Conservation (phyloP, 371 early-diverging fungal genomes). For the Apophysomyces trapeziformis region DNA sequence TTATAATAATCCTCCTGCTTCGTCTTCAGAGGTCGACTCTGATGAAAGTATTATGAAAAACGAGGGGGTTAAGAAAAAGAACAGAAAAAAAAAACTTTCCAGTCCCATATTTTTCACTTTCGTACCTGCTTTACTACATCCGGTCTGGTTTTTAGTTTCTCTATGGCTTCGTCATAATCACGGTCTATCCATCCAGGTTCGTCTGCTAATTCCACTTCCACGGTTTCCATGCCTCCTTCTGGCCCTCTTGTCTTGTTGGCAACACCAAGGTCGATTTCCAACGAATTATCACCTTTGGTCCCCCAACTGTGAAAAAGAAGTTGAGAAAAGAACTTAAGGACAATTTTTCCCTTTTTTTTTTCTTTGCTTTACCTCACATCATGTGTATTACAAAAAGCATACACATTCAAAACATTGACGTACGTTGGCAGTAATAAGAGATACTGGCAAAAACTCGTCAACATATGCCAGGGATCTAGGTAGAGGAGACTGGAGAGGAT, state of each 20-base stretch:
- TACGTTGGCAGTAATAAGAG: slow-evolving; percentile 84
- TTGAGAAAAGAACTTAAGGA: background rate
- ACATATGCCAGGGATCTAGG: slow-evolving; percentile 93
- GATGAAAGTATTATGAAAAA: background rate
- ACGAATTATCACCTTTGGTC: slow-evolving; percentile 84
- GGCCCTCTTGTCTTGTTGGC: slow-evolving; percentile 37
- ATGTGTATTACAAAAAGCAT: slow-evolving; percentile 88
- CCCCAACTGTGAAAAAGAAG: slow-evolving; percentile 73
- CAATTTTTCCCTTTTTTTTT: background rate
- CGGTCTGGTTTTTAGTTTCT: slow-evolving; percentile 51
- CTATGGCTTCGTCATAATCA: slow-evolving; percentile 73
- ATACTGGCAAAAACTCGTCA: slow-evolving; percentile 89
- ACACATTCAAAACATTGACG: slow-evolving; percentile 89
- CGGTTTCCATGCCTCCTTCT: slow-evolving; percentile 56
- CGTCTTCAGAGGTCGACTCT: slow-evolving; percentile 74
- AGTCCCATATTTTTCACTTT: background rate
- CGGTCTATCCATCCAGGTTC: slow-evolving; percentile 69
- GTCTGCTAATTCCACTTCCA: slow-evolving; percentile 72
- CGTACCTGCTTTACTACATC: slow-evolving; percentile 42
- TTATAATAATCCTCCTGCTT: slow-evolving; percentile 89
- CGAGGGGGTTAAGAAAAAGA: no score
- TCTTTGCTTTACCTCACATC: slow-evolving; percentile 70
- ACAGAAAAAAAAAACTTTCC: background rate
- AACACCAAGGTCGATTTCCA: slow-evolving; percentile 56
- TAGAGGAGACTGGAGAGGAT: slow-evolving; percentile 76